Base-by-base conservation (phyloP, 129 eudicot species). In the Arctium lappa region DNA sequence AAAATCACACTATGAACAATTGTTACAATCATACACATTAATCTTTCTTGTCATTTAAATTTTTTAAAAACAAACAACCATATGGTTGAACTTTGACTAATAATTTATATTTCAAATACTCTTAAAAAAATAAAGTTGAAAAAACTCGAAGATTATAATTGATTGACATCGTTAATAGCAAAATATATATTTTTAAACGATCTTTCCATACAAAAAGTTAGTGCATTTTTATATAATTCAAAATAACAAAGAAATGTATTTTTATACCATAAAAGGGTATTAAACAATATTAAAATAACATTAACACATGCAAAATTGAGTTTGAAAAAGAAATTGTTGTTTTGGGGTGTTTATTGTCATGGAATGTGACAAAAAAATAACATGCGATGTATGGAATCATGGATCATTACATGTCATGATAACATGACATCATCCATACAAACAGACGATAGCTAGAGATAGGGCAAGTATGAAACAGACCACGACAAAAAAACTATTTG, bases 351-450 rank as follows among this genome's bases (percentile, higher is more conserved):
- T 60, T n/a, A 60, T 60, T 60, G 68, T n/a, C 2, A 60, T 60
- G 68, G 68, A 60, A 60, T 60, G 68, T 60, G 68, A 60, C 68
- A 87, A 79, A 50, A 27, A 56, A 4, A 71, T 71, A 71, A 70
- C 83, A 80, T 71, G 77, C 77, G n/a, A 80, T 79, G 82, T 66
- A 79, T 78, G 66, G 65, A 68, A 79, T 65, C 32, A 27, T 38
- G 60, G 81, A 62, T 78, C 72, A 76, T 76, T 34, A 76, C 80
- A 48, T 48, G 31, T 53, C 70, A 77, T 62, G 48, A 78, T 37
- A 79, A 68, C 71, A 80, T 46, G 83, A 80, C 77, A 15, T 80
- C 77, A 46, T n/a, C 36, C 48, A 48, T 80, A 70, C 83, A 80
- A 48, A 80, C 70, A 50, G 69, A 80, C 83, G 77, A 27, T 53